These are phyloP conservation scores for Penicillium nucicola DNA, from an alignment of 495 filamentous ascomycete genomes.

Conservation along the genomic window DNA sequence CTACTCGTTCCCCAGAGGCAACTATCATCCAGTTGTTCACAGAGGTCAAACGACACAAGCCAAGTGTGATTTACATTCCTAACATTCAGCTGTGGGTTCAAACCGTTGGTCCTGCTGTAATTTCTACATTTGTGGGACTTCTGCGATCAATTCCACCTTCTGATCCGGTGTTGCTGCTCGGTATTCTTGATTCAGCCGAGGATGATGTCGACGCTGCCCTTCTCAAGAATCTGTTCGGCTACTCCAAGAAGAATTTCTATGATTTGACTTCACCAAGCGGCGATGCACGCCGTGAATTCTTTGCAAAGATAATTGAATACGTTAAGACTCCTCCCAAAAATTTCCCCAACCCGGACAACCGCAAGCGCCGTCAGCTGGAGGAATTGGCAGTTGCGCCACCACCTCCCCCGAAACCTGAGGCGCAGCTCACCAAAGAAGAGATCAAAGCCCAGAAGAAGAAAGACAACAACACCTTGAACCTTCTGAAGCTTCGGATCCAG, in stretches of 20 bases:
- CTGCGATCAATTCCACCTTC: constrained; percentile 75
- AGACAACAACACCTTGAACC: constrained; percentile 76
- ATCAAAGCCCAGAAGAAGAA: constrained; percentile 73
- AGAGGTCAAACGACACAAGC: constrained; percentile 90
- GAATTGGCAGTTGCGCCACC: constrained; percentile 71
- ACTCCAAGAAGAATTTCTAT: constrained; percentile 72
- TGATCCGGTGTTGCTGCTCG: constrained; percentile 84
- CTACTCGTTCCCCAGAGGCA: constrained; percentile 74
- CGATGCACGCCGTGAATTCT: constrained; percentile 70
- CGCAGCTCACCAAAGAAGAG: constrained; percentile 65
- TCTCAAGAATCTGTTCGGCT: constrained; percentile 77
- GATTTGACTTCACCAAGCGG: constrained; percentile 62
- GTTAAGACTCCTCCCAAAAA: constrained; percentile 74
- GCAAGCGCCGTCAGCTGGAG: constrained; percentile 80
- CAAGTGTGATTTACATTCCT: constrained; percentile 93
- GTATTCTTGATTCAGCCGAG: constrained; percentile 64
- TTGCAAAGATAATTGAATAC: constrained; percentile 65
- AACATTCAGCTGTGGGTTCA: constrained; percentile 82
- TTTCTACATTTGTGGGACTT: constrained; percentile 77
- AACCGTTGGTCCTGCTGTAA: constrained; percentile 60
- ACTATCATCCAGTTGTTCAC: constrained; percentile 85
- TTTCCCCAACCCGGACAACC: constrained; percentile 79
- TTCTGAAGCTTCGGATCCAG: constrained; percentile 82
- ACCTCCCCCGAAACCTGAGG: constrained; percentile 56
- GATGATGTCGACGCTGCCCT: constrained; percentile 57